A percentile compares a stretch with the other conserved stretches of the same genome.
These are phyloP conservation scores for Pancytospora philotis DNA, from an alignment of 371 early-diverging fungal species.

Conservation along the genomic window DNA sequence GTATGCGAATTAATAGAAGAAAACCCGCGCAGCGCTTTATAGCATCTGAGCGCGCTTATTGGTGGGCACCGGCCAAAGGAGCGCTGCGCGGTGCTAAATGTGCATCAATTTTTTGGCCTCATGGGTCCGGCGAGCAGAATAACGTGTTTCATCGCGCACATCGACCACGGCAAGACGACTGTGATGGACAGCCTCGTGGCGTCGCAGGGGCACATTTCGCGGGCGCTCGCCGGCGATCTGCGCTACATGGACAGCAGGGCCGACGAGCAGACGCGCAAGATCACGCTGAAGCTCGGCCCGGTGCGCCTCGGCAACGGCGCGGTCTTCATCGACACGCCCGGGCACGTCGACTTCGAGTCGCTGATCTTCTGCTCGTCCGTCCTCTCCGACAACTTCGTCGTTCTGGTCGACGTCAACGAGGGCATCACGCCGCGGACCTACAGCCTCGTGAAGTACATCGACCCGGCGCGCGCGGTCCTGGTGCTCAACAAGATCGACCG, in stretches of 20 bases:
- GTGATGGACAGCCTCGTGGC: slow-evolving; percentile 88
- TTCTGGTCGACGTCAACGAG: slow-evolving; percentile 91
- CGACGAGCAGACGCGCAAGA: slow-evolving; percentile 96
- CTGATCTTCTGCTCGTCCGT: slow-evolving; percentile 87
- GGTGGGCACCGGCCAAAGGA: too few species aligned
- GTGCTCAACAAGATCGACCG: slow-evolving; percentile 97
- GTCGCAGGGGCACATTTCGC: slow-evolving; percentile 86
- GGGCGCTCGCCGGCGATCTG: slow-evolving; percentile 86
- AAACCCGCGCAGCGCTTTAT: too few species aligned
- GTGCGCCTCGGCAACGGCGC: slow-evolving; percentile 64
- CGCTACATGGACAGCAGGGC: slow-evolving; percentile 89
- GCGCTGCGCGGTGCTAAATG: too few species aligned
- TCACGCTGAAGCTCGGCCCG: slow-evolving; percentile 94
- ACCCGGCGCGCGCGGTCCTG: slow-evolving; percentile 75
- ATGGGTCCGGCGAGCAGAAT: too few species aligned
- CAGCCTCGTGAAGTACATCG: slow-evolving; percentile 57
- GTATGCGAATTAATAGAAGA: too few species aligned
- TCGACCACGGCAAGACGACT: slow-evolving; percentile 96
- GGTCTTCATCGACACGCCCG: slow-evolving; percentile 90
- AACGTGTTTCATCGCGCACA: slow-evolving; percentile 76
- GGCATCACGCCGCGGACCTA: slow-evolving; percentile 66
- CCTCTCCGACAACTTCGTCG: slow-evolving; percentile 83
- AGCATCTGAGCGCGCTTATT: too few species aligned
- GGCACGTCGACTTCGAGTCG: slow-evolving; percentile 95
- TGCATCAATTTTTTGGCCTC: too few species aligned